phyloP scores from a whole-genome alignment of 1,139 yeast species.

The Candida mesenterica region DNA sequence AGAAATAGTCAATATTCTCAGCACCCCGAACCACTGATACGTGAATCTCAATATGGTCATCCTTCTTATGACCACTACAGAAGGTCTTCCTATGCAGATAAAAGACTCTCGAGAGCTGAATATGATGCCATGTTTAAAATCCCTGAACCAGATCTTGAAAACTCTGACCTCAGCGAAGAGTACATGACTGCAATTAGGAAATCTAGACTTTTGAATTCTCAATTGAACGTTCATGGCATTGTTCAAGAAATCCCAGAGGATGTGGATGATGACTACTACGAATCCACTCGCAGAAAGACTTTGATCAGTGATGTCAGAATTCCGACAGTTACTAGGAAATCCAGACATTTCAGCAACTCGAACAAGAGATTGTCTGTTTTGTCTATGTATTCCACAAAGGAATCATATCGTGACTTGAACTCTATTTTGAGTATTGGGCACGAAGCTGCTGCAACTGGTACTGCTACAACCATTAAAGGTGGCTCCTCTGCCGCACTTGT shows the following conservation, averaged over 20 bases:
- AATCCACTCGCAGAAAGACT: conserved; percentile 23
- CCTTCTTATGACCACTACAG: conserved; percentile 1
- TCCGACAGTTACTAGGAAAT: conserved; percentile 69
- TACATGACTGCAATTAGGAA: conserved; percentile 45
- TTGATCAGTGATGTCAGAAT: conserved; percentile 60
- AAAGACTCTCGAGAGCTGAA: conserved; percentile 18
- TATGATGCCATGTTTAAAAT: conserved; percentile 24
- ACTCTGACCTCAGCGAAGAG: conserved; percentile 43
- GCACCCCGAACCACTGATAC: conserved; percentile 1
- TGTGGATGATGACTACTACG: conserved; percentile 6
- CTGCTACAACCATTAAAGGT: conserved; percentile 6
- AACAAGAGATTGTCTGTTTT: conserved; percentile 68
- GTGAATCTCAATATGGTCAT: conserved; percentile 4
- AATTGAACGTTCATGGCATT: conserved; percentile 34
- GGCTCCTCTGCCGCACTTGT: conserved; percentile 5
- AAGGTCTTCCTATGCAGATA: conserved; percentile 20
- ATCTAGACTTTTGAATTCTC: conserved; percentile 44
- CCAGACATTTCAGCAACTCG: conserved; percentile 58
- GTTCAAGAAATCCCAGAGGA: conserved; percentile 16
- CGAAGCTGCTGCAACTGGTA: conserved; percentile 11
- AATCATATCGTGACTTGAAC: conserved; percentile 61
- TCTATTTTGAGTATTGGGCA: conserved; percentile 45
- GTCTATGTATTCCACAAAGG: conserved; percentile 67
- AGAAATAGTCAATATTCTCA: conserved; percentile 1
- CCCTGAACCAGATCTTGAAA: conserved; percentile 40